phyloP scores from a whole-genome alignment of 345 rosid species.

The Heritiera littoralis region DNA sequence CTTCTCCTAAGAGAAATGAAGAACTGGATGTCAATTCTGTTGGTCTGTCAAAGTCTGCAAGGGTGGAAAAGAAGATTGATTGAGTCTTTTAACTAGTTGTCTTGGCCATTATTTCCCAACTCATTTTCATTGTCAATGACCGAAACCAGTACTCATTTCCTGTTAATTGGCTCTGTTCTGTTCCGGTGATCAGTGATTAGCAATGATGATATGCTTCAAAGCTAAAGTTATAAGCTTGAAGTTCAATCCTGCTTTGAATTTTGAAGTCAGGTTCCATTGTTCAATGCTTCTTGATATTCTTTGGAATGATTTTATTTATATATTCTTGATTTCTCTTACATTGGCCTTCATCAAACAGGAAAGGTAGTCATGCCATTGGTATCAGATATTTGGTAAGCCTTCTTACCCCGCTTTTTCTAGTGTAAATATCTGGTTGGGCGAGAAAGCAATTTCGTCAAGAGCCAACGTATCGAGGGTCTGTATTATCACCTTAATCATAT shows the following conservation, averaged over 20 bases:
- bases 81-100: background rate
- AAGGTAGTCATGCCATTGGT: too few relatives aligned
- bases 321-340: too few relatives aligned
- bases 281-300: too few relatives aligned
- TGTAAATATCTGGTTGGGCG: too few relatives aligned
- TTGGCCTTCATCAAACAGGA: too few relatives aligned
- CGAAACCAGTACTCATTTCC: background rate
- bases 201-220: background rate
- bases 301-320: too few relatives aligned
- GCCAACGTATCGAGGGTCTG: too few relatives aligned
- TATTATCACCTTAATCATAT: too few relatives aligned
- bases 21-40: constrained; percentile 11
- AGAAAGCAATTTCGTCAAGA: too few relatives aligned
- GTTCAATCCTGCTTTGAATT: background rate
- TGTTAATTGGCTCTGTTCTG: background rate
- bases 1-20: constrained; percentile 31
- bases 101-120: background rate
- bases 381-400: too few relatives aligned
- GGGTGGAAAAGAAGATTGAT: constrained; percentile 5
- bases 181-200: background rate
- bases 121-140: background rate
- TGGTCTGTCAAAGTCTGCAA: background rate
- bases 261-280: background rate
- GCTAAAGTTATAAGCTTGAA: background rate
- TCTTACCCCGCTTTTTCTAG: too few relatives aligned